These are phyloP conservation scores for Conoideocrella luteorostrata DNA, from an alignment of 2,329 filamentous ascomycete genomes.

Conservation along the genomic window DNA sequence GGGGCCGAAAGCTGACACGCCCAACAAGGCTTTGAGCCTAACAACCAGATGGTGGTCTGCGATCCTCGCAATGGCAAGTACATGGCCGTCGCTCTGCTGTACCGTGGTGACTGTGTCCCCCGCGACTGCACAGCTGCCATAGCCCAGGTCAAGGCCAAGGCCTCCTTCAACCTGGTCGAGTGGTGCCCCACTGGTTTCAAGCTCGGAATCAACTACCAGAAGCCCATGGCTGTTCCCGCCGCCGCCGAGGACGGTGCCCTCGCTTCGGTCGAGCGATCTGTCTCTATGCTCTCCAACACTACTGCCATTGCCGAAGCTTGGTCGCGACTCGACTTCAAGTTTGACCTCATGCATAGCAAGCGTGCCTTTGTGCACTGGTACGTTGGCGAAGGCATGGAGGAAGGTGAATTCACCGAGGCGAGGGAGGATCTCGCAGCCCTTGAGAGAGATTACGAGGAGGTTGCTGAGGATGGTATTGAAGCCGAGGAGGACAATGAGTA, in stretches of 20 bases:
- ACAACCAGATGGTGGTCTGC: conserved; percentile 75
- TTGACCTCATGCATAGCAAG: conserved; percentile 75
- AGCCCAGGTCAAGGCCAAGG: conserved; percentile 61
- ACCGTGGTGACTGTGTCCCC: conserved; percentile 65
- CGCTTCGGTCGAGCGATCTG: conserved; percentile 55
- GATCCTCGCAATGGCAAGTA: conserved; percentile 70
- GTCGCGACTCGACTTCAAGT: conserved; percentile 68
- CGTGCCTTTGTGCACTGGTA: conserved; percentile 74
- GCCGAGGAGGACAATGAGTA: conserved; percentile 68
- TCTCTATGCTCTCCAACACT: conserved; percentile 69
- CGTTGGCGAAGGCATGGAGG: conserved; percentile 87
- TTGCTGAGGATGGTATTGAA: conserved; percentile 65
- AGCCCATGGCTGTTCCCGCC: conserved; percentile 52
- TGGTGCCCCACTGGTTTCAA: conserved; percentile 74
- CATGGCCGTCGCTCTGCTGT: conserved; percentile 67
- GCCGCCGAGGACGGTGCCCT: conserved; percentile 51
- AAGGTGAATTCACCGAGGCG: conserved; percentile 83
- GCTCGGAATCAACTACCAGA: conserved; percentile 70
- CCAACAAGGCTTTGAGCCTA: conserved; percentile 61
- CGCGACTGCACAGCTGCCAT: conserved; percentile 64
- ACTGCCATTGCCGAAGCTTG: conserved; percentile 68
- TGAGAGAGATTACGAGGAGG: conserved; percentile 84
- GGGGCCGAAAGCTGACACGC: no score
- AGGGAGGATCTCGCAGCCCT: conserved; percentile 79
- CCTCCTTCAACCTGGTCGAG: conserved; percentile 67